Conservation (phyloP, 768 basidiomycete genomes). For the Hortiboletus flavorubellus region DNA sequence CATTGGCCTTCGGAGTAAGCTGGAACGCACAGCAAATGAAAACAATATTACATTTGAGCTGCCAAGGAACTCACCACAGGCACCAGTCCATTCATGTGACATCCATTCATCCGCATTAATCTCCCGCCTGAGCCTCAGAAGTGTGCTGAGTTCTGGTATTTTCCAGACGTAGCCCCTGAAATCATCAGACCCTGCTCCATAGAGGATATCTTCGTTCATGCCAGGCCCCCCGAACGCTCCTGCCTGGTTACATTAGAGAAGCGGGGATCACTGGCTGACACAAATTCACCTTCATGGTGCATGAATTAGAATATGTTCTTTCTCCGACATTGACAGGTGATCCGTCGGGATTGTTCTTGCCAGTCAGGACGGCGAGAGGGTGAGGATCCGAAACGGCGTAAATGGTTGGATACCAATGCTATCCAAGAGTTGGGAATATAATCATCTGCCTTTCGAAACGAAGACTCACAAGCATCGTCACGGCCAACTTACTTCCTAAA, state of each 20-base stretch:
- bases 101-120: slow-evolving; percentile 48
- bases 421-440: slow-evolving; percentile 2
- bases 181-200: slow-evolving; percentile 79
- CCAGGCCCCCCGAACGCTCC: slow-evolving; percentile 70
- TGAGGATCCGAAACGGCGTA: slow-evolving; percentile 64
- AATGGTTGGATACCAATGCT: slow-evolving; percentile 72
- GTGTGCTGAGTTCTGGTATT: slow-evolving; percentile 49
- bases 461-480: slow-evolving; percentile 60
- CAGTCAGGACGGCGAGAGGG: slow-evolving; percentile 69
- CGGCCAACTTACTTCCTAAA: slow-evolving; percentile 59
- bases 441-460: not conserved
- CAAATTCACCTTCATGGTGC: slow-evolving; percentile 68
- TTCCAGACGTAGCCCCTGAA: slow-evolving; percentile 79
- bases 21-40: slow-evolving; percentile 21
- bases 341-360: slow-evolving; percentile 53
- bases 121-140: slow-evolving; percentile 44
- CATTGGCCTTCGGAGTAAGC: slow-evolving; percentile 44
- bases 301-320: slow-evolving; percentile 64
- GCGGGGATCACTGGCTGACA: not conserved
- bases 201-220: slow-evolving; percentile 53
- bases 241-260: slow-evolving; percentile 43
- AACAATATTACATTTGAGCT: slow-evolving; percentile 8
- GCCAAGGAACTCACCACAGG: slow-evolving; percentile 28
- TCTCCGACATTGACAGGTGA: slow-evolving; percentile 42
- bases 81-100: slow-evolving; percentile 26